Base-by-base conservation (phyloP, 441 rosid genomes). In the Pelargonium fulgidum region DNA sequence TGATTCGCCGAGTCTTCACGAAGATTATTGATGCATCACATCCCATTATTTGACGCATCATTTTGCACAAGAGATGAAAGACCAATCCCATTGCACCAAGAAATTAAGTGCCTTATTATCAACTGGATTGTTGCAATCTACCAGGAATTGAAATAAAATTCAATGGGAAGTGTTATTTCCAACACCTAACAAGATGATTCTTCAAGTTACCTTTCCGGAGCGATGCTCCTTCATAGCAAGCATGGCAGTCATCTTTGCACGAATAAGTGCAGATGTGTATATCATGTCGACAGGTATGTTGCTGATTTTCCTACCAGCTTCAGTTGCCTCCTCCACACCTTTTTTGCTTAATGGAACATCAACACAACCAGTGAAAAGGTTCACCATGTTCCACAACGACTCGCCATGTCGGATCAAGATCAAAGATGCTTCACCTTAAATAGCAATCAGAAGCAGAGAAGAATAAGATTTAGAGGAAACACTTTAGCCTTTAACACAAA, bases 161-260 rank as follows among this genome's bases (percentile, higher is more conserved):
- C 16, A 8, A 26, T 26, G 24, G 47, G 11, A 73, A 56, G n/a
- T 26, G n/a, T 26, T 33, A 52, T 24, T 11, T 42, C 72, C 16
- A 68, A 65, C 63, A 65, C 10, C 22, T 13, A 68, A 3, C n/a
- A 10, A 42, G 36, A 19, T 8, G 20, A 22, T 62, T 22, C 64
- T 39, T n/a, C 10, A 47, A 24, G 58, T 69, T 75, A 91, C 99
- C 97, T 94, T 94, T 77, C 71, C 86, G 74, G 91, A 84, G 0
- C 97, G 93, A 75, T 93, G 99, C 81, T 93, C 96, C 45, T 89
- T 91, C 95, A 93, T 93, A 26, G 99, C 99, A 77, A 91, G 96
- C 97, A 91, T 88, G 2, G 97, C 99, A 3, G 99, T 93, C 97
- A 91, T 93, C 75, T 91, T 92, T 6, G 99, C 97, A 75, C 97